Conservation (phyloP, 257 asterid species). For the Lavandula angustifolia region DNA sequence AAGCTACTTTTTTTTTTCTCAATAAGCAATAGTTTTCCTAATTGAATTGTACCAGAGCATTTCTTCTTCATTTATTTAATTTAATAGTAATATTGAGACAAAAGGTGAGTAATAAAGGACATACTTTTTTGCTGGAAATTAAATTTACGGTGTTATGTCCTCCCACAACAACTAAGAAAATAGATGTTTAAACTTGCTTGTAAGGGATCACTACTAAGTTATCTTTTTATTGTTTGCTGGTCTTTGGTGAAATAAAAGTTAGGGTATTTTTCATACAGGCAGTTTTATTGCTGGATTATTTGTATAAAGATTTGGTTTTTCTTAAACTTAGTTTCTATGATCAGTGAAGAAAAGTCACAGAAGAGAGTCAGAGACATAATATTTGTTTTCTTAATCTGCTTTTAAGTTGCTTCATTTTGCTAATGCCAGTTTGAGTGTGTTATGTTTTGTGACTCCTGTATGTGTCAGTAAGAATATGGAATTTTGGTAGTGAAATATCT, state of each 20-base stretch:
- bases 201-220: too few relatives aligned
- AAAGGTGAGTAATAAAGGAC: too few relatives aligned
- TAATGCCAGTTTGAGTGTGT: conserved; percentile 9
- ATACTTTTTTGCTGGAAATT: too few relatives aligned
- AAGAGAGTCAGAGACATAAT: too few relatives aligned
- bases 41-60: too few relatives aligned
- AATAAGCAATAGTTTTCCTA: not conserved
- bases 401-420: conserved; percentile 2
- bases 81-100: not conserved
- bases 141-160: too few relatives aligned
- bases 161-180: too few relatives aligned
- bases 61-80: not conserved
- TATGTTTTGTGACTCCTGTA: not conserved
- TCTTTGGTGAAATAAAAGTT: conserved; percentile 2
- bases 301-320: not conserved
- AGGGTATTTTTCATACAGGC: not conserved
- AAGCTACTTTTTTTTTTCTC: not conserved
- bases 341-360: too few relatives aligned
- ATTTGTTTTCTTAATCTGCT: too few relatives aligned
- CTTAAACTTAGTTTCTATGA: not conserved
- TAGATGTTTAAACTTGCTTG: too few relatives aligned
- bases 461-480: not conserved
- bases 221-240: not conserved
- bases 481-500: not conserved
- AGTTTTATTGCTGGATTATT: not conserved